These are phyloP conservation scores for Dactylellina drechsleri DNA, from an alignment of 2,329 filamentous ascomycete species.

Conservation along the genomic window DNA sequence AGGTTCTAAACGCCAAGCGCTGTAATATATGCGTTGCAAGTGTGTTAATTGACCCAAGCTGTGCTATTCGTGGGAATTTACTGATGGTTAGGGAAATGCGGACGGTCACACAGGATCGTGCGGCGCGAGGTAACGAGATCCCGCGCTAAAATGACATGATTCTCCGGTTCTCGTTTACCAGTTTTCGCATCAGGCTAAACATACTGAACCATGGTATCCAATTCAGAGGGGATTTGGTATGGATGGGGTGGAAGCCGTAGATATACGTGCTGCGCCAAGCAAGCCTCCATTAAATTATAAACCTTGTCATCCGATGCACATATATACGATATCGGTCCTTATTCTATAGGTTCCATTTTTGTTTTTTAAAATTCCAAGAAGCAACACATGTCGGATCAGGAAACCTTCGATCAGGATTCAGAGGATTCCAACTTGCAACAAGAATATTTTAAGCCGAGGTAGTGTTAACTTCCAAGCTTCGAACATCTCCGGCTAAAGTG, in stretches of 20 bases:
- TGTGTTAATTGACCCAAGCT: constrained; percentile 23
- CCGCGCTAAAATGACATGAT: not conserved
- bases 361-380: no score
- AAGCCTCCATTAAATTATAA: no score
- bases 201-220: constrained; percentile 16
- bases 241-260: not conserved
- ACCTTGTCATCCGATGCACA: no score
- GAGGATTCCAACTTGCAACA: no score
- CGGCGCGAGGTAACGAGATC: constrained; percentile 31
- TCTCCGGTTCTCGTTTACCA: constrained; percentile 17
- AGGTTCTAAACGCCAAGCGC: not conserved
- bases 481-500: no score
- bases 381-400: no score
- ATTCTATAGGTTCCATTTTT: no score
- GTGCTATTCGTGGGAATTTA: constrained; percentile 48
- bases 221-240: not conserved
- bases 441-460: no score
- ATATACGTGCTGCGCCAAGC: not conserved
- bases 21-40: constrained; percentile 19
- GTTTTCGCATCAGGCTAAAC: constrained; percentile 11
- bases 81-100: constrained; percentile 38
- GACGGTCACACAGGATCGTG: constrained; percentile 27
- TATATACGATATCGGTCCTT: no score
- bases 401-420: no score
- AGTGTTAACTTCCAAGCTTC: no score